Evolutionary conservation across 2,329 filamentous ascomycete species (phyloP).

Genomic region (Ilyonectria robusta): DNA sequence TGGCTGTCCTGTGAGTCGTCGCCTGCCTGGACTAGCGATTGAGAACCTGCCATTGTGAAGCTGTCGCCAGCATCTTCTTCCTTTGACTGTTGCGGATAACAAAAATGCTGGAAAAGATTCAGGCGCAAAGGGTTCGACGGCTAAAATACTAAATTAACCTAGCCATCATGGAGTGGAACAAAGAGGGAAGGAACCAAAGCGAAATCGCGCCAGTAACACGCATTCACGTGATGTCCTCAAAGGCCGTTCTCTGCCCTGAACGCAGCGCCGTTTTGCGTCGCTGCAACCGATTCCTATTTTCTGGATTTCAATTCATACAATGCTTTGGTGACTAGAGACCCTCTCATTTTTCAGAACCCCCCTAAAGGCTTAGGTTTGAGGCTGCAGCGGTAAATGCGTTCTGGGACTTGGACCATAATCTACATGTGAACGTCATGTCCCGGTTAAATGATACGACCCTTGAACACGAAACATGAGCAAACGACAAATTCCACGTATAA

Average conservation of each 20-base stretch:
- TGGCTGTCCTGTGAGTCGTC: slow-evolving; percentile 62
- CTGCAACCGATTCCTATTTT: neutral
- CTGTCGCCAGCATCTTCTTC: slow-evolving; percentile 35
- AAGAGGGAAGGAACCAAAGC: slow-evolving; percentile 8
- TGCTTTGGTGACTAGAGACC: neutral
- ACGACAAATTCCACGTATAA: neutral
- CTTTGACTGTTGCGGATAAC: neutral
- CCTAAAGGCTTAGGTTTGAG: neutral
- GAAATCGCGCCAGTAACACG: slow-evolving; percentile 45
- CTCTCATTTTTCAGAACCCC: neutral
- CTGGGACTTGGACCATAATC: neutral
- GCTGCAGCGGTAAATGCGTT: neutral
- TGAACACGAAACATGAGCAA: neutral
- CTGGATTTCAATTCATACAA: neutral
- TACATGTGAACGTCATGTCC: neutral
- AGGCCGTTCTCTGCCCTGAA: neutral
- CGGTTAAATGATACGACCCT: neutral
- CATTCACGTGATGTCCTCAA: slow-evolving; percentile 45
- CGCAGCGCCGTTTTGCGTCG: neutral
- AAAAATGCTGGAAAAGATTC: slow-evolving; percentile 17
- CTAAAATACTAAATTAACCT: slow-evolving; percentile 36
- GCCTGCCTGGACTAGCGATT: slow-evolving; percentile 50
- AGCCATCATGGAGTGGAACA: slow-evolving; percentile 20
- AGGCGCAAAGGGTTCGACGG: slow-evolving; percentile 18
- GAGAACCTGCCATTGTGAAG: slow-evolving; percentile 48